Evolutionary conservation across 345 rosid genomes (phyloP).

Genomic region (Gossypium mustelinum): DNA sequence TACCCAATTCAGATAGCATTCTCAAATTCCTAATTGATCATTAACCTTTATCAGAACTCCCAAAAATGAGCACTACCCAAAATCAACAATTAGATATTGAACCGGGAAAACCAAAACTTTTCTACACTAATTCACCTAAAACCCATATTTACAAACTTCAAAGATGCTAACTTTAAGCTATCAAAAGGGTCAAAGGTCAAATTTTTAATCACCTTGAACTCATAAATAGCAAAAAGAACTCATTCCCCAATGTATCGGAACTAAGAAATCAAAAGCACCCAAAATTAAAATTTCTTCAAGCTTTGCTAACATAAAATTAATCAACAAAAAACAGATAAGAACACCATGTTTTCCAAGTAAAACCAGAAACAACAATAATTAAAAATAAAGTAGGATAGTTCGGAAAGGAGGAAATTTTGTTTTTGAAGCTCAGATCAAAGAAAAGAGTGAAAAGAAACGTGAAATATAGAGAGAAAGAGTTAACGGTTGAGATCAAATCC

Average conservation of each 20-base stretch:
- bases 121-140: slow-evolving; percentile 11
- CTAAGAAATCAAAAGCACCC: slow-evolving; percentile 7
- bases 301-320: slow-evolving; percentile 8
- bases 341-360: slow-evolving; percentile 22
- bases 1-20: slow-evolving; percentile 57
- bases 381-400: not conserved
- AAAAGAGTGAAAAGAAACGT: slow-evolving; percentile 2
- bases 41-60: not conserved
- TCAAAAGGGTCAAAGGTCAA: slow-evolving; percentile 40
- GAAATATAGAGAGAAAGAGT: slow-evolving; percentile 25
- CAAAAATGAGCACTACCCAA: slow-evolving; percentile 22
- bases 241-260: slow-evolving; percentile 2
- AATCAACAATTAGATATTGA: slow-evolving; percentile 21
- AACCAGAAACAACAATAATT: not conserved
- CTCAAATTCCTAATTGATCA: slow-evolving; percentile 27
- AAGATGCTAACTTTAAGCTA: slow-evolving; percentile 20
- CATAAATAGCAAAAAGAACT: slow-evolving; percentile 17
- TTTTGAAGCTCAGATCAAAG: slow-evolving; percentile 5
- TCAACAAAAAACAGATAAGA: slow-evolving; percentile 6
- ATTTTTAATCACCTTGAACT: slow-evolving; percentile 29
- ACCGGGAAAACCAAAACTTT: slow-evolving; percentile 29
- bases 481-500: slow-evolving; percentile 49
- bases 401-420: slow-evolving; percentile 16
- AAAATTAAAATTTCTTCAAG: not conserved
- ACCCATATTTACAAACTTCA: slow-evolving; percentile 32